Evolutionary conservation across 805 yeast species (phyloP).

Genomic region (Candida stauntonica): DNA sequence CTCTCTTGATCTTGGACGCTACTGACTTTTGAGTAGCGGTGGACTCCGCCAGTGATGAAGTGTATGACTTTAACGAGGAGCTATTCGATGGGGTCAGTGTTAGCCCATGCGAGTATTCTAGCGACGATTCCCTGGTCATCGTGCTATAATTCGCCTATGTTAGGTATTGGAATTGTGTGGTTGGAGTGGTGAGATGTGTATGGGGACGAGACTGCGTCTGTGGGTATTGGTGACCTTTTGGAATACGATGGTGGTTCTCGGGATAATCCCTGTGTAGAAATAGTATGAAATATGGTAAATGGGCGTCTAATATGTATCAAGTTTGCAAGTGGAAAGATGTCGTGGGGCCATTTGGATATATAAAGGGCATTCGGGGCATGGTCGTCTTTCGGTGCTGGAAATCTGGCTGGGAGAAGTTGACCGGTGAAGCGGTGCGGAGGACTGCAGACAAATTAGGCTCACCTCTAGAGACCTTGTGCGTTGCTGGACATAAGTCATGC

Average conservation of each 20-base stretch:
- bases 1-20: slow-evolving; percentile 10
- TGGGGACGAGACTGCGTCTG: not conserved
- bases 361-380: too few species aligned
- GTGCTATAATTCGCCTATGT: too few species aligned
- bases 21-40: slow-evolving; percentile 14
- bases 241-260: too few species aligned
- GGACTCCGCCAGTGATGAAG: slow-evolving; percentile 22
- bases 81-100: slow-evolving; percentile 20
- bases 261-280: too few species aligned
- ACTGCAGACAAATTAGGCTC: not conserved
- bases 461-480: not conserved
- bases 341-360: too few species aligned
- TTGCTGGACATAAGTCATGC: not conserved
- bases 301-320: too few species aligned
- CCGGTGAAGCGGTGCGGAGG: not conserved
- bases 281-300: too few species aligned
- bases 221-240: too few species aligned
- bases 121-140: slow-evolving; percentile 9
- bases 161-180: too few species aligned
- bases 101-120: slow-evolving; percentile 7
- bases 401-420: not conserved
- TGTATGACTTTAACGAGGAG: slow-evolving; percentile 23
- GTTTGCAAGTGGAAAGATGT: too few species aligned
- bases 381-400: too few species aligned
- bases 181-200: not conserved